A percentile compares a stretch with the other conserved stretches of the same genome.
These are phyloP conservation scores for Aspergillus affinis DNA, from an alignment of 495 filamentous ascomycete genomes.

Conservation along the genomic window DNA sequence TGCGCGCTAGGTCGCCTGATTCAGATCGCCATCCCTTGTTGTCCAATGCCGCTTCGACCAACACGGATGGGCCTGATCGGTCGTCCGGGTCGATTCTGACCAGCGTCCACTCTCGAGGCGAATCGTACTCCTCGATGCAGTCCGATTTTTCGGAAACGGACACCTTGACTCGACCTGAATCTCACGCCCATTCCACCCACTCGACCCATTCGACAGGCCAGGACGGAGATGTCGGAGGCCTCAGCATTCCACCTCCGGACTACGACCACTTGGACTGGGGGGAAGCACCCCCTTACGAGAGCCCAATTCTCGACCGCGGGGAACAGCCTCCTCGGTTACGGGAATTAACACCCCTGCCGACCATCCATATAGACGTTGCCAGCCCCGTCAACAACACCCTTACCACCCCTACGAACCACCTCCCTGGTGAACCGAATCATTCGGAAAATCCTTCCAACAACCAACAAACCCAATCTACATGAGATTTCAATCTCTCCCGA, in stretches of 20 bases:
- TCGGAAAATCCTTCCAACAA: background rate
- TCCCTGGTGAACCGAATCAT: conserved; percentile 5
- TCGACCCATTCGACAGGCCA: conserved; percentile 27
- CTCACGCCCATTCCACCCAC: conserved; percentile 25
- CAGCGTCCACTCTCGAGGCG: conserved; percentile 30
- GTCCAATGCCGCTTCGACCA: conserved; percentile 65
- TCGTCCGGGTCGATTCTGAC: conserved; percentile 28
- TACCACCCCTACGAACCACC: conserved; percentile 26
- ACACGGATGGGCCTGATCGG: conserved; percentile 18
- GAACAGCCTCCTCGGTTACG: conserved; percentile 21
- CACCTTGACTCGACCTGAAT: conserved; percentile 23
- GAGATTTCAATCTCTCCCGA: background rate
- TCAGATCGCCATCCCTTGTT: conserved; percentile 75
- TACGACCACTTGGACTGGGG: conserved; percentile 52
- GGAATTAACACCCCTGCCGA: conserved; percentile 31
- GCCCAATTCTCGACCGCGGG: conserved; percentile 26
- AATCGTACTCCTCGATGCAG: conserved; percentile 39
- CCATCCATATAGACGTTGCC: conserved; percentile 42
- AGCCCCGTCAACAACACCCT: conserved; percentile 35
- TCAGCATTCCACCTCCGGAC: conserved; percentile 42
- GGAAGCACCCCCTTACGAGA: conserved; percentile 47
- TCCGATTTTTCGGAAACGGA: conserved; percentile 33
- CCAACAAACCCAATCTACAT: background rate
- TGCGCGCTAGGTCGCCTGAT: conserved; percentile 78
- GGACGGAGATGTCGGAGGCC: conserved; percentile 38